phyloP scores from a whole-genome alignment of 495 filamentous ascomycete species.

The Cryomyces minteri region DNA sequence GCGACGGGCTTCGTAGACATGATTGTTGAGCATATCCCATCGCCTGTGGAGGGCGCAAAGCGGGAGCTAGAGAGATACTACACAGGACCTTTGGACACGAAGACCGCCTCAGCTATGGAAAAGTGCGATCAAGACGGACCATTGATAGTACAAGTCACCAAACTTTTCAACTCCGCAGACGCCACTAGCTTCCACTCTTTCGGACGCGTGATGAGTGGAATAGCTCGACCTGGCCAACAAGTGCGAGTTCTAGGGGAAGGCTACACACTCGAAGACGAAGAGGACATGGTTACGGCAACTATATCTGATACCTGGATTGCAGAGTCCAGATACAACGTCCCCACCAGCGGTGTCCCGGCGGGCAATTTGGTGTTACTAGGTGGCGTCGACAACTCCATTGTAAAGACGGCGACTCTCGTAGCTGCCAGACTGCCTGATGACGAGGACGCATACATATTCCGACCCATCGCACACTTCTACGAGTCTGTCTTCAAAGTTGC shows the following conservation, averaged over 20 bases:
- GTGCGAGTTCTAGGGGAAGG: constrained; percentile 89
- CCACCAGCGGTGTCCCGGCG: constrained; percentile 79
- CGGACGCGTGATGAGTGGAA: constrained; percentile 86
- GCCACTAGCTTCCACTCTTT: constrained; percentile 77
- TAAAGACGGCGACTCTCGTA: constrained; percentile 94
- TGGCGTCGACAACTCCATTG: constrained; percentile 93
- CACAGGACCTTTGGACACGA: constrained; percentile 84
- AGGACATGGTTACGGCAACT: constrained; percentile 88
- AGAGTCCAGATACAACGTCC: constrained; percentile 85
- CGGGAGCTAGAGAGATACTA: constrained; percentile 70
- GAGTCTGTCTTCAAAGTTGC: constrained; percentile 97
- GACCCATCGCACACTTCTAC: constrained; percentile 82
- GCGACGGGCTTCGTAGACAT: constrained; percentile 90
- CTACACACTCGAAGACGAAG: constrained; percentile 93
- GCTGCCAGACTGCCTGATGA: constrained; percentile 60
- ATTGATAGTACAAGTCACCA: constrained; percentile 76
- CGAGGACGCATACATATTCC: constrained; percentile 89
- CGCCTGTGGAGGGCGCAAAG: constrained; percentile 62
- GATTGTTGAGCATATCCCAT: constrained; percentile 79
- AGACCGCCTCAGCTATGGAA: constrained; percentile 60
- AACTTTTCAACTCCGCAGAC: constrained; percentile 76
- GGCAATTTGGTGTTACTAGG: constrained; percentile 87
- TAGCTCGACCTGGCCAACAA: constrained; percentile 59
- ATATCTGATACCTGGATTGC: constrained; percentile 81
- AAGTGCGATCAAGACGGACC: constrained; percentile 80